Evolutionary conservation across 495 filamentous ascomycete genomes (phyloP).

Genomic region (Astrothelium subdiscretum): DNA sequence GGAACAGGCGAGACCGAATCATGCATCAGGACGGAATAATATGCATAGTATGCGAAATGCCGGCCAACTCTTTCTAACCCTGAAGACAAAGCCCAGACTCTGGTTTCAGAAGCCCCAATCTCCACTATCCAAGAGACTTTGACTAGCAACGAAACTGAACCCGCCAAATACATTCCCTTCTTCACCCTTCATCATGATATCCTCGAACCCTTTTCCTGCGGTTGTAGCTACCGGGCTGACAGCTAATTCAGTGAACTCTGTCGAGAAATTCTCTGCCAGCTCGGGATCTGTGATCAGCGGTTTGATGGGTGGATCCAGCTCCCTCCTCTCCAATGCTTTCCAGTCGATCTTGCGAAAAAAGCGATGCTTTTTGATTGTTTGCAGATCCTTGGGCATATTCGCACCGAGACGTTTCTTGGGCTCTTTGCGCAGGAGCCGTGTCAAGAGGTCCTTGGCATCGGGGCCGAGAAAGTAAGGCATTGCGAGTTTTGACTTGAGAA

Average conservation of each 20-base stretch:
- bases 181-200: constrained; percentile 32
- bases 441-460: constrained; percentile 89
- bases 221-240: constrained; percentile 68
- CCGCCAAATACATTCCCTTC: constrained; percentile 77
- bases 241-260: constrained; percentile 74
- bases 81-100: not conserved
- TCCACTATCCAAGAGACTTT: constrained; percentile 55
- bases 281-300: constrained; percentile 90
- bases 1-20: not conserved
- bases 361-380: constrained; percentile 79
- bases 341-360: constrained; percentile 97
- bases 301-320: constrained; percentile 74
- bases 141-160: constrained; percentile 89
- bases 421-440: constrained; percentile 78
- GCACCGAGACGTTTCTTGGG: constrained; percentile 76
- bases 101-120: constrained; percentile 4
- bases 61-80: not conserved
- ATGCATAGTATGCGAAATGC: not conserved
- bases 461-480: constrained; percentile 79
- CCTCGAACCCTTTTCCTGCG: constrained; percentile 44
- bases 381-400: constrained; percentile 77
- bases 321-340: constrained; percentile 63
- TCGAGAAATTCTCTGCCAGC: constrained; percentile 86
- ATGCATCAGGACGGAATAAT: not conserved
- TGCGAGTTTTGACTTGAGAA: constrained; percentile 75